Evolutionary conservation across 1,284 basidiomycete species (phyloP).

Genomic region (Ustilago sp.): DNA sequence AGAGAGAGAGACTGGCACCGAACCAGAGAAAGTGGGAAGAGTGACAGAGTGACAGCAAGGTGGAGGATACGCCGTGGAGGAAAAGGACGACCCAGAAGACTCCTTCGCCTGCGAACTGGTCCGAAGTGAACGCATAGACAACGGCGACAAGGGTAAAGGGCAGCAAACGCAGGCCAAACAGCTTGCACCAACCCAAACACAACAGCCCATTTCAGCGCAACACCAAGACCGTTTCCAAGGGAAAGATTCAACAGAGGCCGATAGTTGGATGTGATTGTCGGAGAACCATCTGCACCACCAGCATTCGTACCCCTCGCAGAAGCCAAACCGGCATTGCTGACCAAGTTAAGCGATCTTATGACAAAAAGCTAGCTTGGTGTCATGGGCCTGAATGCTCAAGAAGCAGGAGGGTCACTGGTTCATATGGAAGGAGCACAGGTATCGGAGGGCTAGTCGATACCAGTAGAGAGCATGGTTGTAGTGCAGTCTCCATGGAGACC

Average conservation of each 20-base stretch:
- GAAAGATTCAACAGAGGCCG: constrained; percentile 28
- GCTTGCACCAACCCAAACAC: constrained; percentile 71
- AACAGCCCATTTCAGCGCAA: constrained; percentile 38
- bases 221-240: constrained; percentile 40
- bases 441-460: no score
- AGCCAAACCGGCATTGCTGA: constrained; percentile 43
- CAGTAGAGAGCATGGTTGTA: no score
- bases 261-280: constrained; percentile 31
- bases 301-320: constrained; percentile 9
- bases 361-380: no score
- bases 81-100: constrained; percentile 78
- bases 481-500: no score
- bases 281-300: constrained; percentile 14
- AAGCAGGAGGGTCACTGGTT: no score
- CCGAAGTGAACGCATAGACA: constrained; percentile 74
- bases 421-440: no score
- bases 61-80: constrained; percentile 76
- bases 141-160: constrained; percentile 79
- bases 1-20: not conserved
- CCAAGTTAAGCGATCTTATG: constrained; percentile 18
- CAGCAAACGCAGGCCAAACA: constrained; percentile 82
- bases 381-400: no score
- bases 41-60: constrained; percentile 7
- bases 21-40: not conserved
- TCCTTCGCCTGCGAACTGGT: constrained; percentile 77